A percentile compares a stretch with the other conserved stretches of the same genome.
These are phyloP conservation scores for Massarina eburnea DNA, from an alignment of 2,329 filamentous ascomycete genomes.

Conservation along the genomic window DNA sequence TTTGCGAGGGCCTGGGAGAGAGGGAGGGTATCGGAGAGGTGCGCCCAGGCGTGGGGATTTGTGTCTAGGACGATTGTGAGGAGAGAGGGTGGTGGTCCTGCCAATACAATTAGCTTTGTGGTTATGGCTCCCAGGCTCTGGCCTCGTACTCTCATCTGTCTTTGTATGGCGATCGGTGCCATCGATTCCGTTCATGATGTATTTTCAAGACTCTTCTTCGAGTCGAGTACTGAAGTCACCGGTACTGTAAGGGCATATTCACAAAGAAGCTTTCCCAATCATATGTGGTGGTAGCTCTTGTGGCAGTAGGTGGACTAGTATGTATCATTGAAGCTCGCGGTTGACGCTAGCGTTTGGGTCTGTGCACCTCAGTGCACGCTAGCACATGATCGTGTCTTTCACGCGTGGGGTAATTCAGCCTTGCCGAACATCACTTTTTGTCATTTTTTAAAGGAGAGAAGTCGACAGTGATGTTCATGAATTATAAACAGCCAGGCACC, in stretches of 20 bases:
- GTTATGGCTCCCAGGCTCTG: neutral
- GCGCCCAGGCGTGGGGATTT: conserved; percentile 91
- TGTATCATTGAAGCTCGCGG: conserved; percentile 1
- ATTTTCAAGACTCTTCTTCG: neutral
- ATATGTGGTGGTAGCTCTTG: too few relatives aligned
- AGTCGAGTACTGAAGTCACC: neutral
- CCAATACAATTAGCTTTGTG: conserved; percentile 9
- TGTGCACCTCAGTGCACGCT: neutral
- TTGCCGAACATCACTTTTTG: too few relatives aligned
- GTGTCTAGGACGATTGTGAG: conserved; percentile 92
- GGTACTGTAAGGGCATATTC: neutral
- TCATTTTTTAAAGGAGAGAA: too few relatives aligned
- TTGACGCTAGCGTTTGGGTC: neutral
- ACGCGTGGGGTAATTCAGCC: too few relatives aligned
- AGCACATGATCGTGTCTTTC: conserved; percentile 7
- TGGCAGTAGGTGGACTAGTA: neutral
- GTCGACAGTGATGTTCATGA: too few relatives aligned
- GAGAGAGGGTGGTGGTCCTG: conserved; percentile 71
- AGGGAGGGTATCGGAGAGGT: conserved; percentile 72
- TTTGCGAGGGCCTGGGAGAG: conserved; percentile 84
- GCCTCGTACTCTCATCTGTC: conserved; percentile 34
- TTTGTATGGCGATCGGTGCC: conserved; percentile 52
- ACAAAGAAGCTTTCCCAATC: neutral
- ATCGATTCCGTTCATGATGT: conserved; percentile 66
- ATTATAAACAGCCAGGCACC: too few relatives aligned